Conservation (phyloP, 2,329 filamentous ascomycete species). For the Grosmannia clavigera region DNA sequence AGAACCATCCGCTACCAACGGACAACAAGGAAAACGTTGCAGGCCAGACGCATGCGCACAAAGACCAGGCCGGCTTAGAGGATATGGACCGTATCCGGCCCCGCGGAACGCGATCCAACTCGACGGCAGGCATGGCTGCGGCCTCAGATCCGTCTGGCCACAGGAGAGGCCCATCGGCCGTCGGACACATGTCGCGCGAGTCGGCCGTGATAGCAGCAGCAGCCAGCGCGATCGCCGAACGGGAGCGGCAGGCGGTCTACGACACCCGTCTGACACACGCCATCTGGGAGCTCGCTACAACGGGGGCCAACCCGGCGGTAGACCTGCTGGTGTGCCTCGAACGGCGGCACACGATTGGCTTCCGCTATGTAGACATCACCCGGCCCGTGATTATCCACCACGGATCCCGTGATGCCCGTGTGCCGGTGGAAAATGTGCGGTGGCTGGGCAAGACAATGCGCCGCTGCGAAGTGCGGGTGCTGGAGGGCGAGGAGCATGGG, state of each 20-base stretch:
- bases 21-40: slow-evolving; percentile 38
- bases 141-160: slow-evolving; percentile 5
- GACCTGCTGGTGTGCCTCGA: slow-evolving; percentile 90
- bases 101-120: slow-evolving; percentile 8
- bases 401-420: slow-evolving; percentile 76
- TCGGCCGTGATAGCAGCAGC: slow-evolving; percentile 36
- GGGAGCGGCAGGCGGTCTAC: slow-evolving; percentile 62
- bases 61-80: slow-evolving; percentile 25
- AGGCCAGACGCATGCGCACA: slow-evolving; percentile 8
- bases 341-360: slow-evolving; percentile 80
- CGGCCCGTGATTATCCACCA: slow-evolving; percentile 88
- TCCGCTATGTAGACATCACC: slow-evolving; percentile 93
- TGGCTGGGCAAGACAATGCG: slow-evolving; percentile 95
- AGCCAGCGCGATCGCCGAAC: slow-evolving; percentile 51
- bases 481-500: slow-evolving; percentile 87
- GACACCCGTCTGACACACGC: slow-evolving; percentile 79
- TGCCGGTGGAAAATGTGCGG: slow-evolving; percentile 86
- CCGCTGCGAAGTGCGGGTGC: slow-evolving; percentile 76
- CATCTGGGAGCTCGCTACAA: slow-evolving; percentile 89
- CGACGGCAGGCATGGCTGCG: neutral
- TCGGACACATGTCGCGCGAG: slow-evolving; percentile 11
- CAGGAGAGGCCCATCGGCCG: slow-evolving; percentile 14
- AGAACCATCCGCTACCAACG: slow-evolving; percentile 17
- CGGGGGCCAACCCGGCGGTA: slow-evolving; percentile 83
- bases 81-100: slow-evolving; percentile 35